phyloP scores from a whole-genome alignment of 129 eudicot genomes.

The Kitagawia praeruptora region DNA sequence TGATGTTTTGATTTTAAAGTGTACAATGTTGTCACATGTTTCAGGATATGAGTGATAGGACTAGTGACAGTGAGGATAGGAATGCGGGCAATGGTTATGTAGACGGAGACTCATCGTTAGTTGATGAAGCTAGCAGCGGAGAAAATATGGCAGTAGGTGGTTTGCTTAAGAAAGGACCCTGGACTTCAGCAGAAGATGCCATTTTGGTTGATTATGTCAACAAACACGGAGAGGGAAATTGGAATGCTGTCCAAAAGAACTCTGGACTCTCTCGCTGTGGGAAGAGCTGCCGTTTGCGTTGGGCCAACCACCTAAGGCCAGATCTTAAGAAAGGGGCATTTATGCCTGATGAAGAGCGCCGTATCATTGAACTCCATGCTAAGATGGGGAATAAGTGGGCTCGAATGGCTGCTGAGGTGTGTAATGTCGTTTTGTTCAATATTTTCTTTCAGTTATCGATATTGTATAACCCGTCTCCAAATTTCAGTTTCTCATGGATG shows the following conservation, averaged over 20 bases:
- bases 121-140: constrained; percentile 53
- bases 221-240: constrained; percentile 89
- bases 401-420: constrained; percentile 89
- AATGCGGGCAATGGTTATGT: constrained; percentile 27
- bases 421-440: constrained; percentile 6
- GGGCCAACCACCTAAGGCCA: constrained; percentile 95
- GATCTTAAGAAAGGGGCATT: constrained; percentile 79
- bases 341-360: constrained; percentile 64
- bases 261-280: constrained; percentile 91
- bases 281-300: constrained; percentile 84
- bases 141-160: constrained; percentile 33
- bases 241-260: constrained; percentile 93
- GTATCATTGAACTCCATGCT: constrained; percentile 73
- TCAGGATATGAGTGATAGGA: constrained; percentile 46
- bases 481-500: background rate
- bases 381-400: constrained; percentile 98
- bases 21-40: background rate
- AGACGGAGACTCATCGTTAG: constrained; percentile 39
- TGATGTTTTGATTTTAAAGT: background rate
- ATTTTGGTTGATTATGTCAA: constrained; percentile 76
- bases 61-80: constrained; percentile 60
- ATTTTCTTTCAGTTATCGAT: constrained; percentile 2
- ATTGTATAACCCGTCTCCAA: background rate
- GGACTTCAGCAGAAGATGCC: constrained; percentile 94
- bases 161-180: constrained; percentile 77